Evolutionary conservation across 441 rosid genomes (phyloP).

Genomic region (Populus tomentosa): DNA sequence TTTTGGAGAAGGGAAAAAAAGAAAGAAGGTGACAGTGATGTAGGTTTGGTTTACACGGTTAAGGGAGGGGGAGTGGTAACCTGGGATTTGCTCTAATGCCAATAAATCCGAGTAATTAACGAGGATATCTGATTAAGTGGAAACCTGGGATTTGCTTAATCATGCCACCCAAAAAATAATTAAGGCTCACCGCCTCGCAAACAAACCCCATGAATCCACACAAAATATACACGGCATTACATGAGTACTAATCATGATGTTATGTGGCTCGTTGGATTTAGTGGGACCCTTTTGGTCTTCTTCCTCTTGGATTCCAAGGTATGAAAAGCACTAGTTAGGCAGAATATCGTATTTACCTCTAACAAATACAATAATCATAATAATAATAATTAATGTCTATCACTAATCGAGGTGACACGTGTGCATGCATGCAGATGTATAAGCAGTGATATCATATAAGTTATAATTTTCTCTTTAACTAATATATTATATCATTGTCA

Average conservation of each 20-base stretch:
- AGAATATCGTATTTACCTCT: conserved; percentile 17
- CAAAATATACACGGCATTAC: background rate
- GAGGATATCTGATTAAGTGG: conserved; percentile 21
- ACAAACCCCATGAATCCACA: background rate
- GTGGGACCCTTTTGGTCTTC: conserved; percentile 37
- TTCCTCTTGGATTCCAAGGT: conserved; percentile 33
- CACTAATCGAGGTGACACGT: conserved; percentile 44
- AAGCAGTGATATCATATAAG: background rate
- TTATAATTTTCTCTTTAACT: background rate
- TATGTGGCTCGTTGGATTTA: conserved; percentile 65
- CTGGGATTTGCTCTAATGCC: conserved; percentile 20
- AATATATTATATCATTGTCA: background rate
- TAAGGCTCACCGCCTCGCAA: background rate
- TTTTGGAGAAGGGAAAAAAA: no score
- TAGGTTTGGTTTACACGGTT: background rate
- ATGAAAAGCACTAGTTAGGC: background rate
- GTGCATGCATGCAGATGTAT: conserved; percentile 33
- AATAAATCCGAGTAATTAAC: conserved; percentile 26
- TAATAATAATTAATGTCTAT: background rate
- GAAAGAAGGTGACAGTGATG: no score
- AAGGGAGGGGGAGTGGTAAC: background rate
- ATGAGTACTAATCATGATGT: conserved; percentile 41
- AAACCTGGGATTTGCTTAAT: conserved; percentile 48
- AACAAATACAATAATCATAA: conserved; percentile 5
- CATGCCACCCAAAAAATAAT: conserved; percentile 16